Evolutionary conservation across 345 rosid species (phyloP).

Genomic region (Lenwebbia sp.): DNA sequence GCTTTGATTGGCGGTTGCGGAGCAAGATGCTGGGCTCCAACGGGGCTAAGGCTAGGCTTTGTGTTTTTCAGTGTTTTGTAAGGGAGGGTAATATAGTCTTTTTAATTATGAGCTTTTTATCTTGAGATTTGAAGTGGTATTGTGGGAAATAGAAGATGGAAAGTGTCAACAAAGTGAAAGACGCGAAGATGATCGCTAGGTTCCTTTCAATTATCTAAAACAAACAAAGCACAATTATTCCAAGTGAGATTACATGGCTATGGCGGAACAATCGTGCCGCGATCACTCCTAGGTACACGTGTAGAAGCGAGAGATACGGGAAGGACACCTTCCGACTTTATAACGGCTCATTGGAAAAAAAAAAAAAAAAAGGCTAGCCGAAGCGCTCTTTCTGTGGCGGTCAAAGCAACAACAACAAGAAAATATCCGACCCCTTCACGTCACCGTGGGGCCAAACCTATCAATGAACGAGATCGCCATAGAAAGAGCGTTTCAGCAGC

Average conservation of each 20-base stretch:
- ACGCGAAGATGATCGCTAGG: neutral
- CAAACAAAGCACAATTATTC: neutral
- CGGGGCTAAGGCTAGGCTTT: neutral
- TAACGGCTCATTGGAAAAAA: neutral
- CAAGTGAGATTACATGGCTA: neutral
- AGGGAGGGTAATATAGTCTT: neutral
- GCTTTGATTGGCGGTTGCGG: neutral
- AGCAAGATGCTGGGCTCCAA: neutral
- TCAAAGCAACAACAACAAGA: neutral
- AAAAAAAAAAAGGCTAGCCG: neutral
- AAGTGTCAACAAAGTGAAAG: neutral
- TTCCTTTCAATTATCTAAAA: neutral
- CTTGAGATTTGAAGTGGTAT: neutral
- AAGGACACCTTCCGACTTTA: neutral
- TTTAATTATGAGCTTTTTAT: neutral
- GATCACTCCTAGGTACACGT: neutral
- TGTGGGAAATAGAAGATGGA: neutral
- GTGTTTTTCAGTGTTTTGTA: neutral
- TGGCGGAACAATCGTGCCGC: neutral
- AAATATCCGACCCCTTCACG: no score
- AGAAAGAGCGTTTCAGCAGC: neutral
- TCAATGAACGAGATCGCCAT: no score
- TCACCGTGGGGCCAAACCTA: no score
- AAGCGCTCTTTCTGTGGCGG: neutral
- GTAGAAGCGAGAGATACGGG: neutral